Conservation (phyloP, 495 filamentous ascomycete genomes). For the Podospora appendiculata region DNA sequence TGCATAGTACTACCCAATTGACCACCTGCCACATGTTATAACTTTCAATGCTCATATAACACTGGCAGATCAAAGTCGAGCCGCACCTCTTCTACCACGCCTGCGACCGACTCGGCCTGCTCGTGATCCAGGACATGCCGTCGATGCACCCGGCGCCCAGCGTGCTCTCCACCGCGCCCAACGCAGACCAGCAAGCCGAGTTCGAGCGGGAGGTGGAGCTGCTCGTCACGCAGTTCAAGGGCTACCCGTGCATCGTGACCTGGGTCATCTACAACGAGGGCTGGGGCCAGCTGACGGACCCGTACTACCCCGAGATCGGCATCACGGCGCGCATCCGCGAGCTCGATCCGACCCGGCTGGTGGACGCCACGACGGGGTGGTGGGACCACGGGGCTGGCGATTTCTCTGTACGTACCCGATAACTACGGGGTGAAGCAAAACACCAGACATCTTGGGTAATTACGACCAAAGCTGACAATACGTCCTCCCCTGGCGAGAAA, state of each 20-base stretch:
- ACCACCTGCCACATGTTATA: too few relatives aligned
- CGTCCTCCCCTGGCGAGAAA: constrained; percentile 4
- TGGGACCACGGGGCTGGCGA: constrained; percentile 53
- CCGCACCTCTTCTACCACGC: constrained; percentile 58
- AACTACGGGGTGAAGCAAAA: constrained; percentile 9
- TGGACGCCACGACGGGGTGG: constrained; percentile 57
- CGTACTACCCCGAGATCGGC: constrained; percentile 41
- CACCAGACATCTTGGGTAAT: not conserved
- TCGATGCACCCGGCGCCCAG: constrained; percentile 32
- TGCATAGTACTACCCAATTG: too few relatives aligned
- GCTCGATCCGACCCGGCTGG: constrained; percentile 54
- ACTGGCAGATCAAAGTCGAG: constrained; percentile 57
- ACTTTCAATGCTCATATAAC: not conserved
- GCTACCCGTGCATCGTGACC: constrained; percentile 51
- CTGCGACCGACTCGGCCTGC: constrained; percentile 54
- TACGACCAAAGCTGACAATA: not conserved
- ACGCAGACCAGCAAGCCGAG: constrained; percentile 47
- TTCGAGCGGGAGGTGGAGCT: constrained; percentile 56
- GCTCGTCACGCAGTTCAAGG: constrained; percentile 53
- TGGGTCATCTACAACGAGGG: constrained; percentile 66
- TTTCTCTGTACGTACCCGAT: constrained; percentile 26
- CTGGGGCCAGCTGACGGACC: constrained; percentile 46
- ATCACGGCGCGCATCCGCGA: constrained; percentile 44
- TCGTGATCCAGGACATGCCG: constrained; percentile 66
- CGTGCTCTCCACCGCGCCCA: constrained; percentile 20